Evolutionary conservation across 2,329 filamentous ascomycete genomes (phyloP).

Genomic region (Diaporthe longicolla): DNA sequence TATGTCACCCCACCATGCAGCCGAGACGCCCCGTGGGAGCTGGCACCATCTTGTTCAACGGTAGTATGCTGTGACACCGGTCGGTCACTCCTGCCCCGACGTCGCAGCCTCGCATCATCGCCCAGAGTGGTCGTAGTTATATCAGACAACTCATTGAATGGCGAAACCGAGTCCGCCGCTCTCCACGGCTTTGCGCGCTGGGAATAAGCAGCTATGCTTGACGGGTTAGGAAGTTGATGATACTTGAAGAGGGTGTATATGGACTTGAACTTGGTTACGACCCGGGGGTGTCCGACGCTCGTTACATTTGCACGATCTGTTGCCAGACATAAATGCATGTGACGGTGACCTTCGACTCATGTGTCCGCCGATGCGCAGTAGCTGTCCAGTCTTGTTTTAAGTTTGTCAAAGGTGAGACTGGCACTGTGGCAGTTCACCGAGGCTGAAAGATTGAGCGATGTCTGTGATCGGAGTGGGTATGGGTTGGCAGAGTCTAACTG

Average conservation of each 20-base stretch:
- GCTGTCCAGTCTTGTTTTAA: too few species aligned
- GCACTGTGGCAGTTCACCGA: neutral
- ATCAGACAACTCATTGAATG: neutral
- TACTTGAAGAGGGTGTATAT: neutral
- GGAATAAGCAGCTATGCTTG: neutral
- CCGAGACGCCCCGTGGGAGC: neutral
- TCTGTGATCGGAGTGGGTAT: neutral
- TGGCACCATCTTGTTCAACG: neutral
- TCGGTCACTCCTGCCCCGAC: conserved; percentile 4
- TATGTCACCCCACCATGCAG: too few species aligned
- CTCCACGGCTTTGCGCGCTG: neutral
- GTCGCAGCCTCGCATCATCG: conserved; percentile 16
- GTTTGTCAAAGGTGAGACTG: neutral
- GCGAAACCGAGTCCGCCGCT: neutral
- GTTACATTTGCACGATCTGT: neutral
- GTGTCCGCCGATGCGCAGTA: too few species aligned
- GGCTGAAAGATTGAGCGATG: neutral
- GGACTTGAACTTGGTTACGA: too few species aligned
- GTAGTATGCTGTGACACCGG: conserved; percentile 7
- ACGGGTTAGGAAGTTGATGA: neutral
- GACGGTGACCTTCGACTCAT: neutral
- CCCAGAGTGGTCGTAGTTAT: neutral
- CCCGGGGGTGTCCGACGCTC: neutral
- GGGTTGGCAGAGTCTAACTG: too few species aligned
- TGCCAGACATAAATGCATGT: neutral